Base-by-base conservation (phyloP, 2,329 filamentous ascomycete genomes). In the Penicillium sp. region DNA sequence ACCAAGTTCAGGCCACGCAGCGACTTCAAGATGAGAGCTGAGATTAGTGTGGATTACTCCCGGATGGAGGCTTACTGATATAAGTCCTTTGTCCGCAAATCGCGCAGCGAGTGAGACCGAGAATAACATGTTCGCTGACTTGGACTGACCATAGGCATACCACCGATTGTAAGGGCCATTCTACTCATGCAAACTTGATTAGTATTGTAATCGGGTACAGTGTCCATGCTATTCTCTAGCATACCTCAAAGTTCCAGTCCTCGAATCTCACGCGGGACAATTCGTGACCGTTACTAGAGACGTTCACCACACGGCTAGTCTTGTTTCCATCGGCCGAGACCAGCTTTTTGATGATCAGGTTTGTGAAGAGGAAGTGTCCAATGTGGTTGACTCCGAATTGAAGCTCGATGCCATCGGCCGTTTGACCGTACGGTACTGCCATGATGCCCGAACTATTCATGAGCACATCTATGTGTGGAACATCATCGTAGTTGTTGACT, bases 81-180 rank as follows among this genome's bases (percentile, higher is more conserved):
- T 47, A 2, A 72, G 51, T 7, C 58, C 60, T 35, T 67, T 68
- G 14, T 59, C 29, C 2, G 60, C 60, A 9, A 71, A 53, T 25
- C 67, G 65, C 27, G 53, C 48, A 29, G 74, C 76, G 27, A 80
- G 67, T 1, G 68, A 73, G 1, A 77, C 61, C 2, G 76, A 70
- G 60, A 77, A 77, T 35, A 82, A 63, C 47, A 81, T 74, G 53
- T 79, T 79, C 21, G 78, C 79, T 3, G 76, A 77, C 69, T 82
- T 82, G 43, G 69, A 68, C 54, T 81, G 77, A 4, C 75, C 77
- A 63, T 82, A 81, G 3, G 72, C 72, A 9, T 63, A 61, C 64
- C 75, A 77, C 27, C 64, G 67, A 37, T 71, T 58, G 47, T 73
- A 72, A 0, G 57, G 61, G 8, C 67, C 68, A 7, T 61, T 57